Conservation (phyloP, 495 filamentous ascomycete genomes). For the Tirmania nivea region DNA sequence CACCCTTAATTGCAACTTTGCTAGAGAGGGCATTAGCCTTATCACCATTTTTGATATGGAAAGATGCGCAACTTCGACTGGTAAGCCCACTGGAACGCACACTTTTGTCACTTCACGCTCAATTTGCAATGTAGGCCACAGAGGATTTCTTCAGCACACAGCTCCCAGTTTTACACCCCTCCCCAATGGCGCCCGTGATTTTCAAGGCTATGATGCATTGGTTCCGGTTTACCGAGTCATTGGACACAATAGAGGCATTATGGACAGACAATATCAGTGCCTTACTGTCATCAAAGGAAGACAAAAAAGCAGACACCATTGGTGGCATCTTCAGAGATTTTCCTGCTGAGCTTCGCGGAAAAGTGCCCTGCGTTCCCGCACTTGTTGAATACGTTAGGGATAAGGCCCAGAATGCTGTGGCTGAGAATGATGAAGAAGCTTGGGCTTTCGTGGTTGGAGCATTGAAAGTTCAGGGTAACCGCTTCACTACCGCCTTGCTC, state of each 20-base stretch:
- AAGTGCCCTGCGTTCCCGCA: slow-evolving; percentile 4
- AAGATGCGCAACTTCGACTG: not conserved
- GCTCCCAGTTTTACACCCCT: not conserved
- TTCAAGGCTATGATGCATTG: not conserved
- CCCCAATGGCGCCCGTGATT: not conserved
- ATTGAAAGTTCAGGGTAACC: slow-evolving; percentile 11
- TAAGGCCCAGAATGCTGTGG: slow-evolving; percentile 11
- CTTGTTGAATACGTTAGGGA: slow-evolving; percentile 11
- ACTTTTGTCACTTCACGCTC: too few relatives aligned
- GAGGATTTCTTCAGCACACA: not conserved
- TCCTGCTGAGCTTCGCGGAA: slow-evolving; percentile 1
- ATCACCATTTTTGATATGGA: not conserved
- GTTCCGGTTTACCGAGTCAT: not conserved
- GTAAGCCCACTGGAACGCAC: too few relatives aligned
- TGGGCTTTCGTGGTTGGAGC: slow-evolving; percentile 26
- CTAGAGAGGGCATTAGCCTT: not conserved
- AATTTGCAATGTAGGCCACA: not conserved
- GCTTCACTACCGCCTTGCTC: not conserved
- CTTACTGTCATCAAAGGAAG: not conserved
- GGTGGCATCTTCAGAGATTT: slow-evolving; percentile 4
- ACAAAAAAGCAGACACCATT: slow-evolving; percentile 9
- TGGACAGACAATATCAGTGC: not conserved
- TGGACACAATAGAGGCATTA: not conserved
- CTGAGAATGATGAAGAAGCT: slow-evolving; percentile 2
- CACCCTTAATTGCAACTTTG: not conserved